phyloP scores from a whole-genome alignment of 164 flowering plant species.

The Dillenia suffruticosa region DNA sequence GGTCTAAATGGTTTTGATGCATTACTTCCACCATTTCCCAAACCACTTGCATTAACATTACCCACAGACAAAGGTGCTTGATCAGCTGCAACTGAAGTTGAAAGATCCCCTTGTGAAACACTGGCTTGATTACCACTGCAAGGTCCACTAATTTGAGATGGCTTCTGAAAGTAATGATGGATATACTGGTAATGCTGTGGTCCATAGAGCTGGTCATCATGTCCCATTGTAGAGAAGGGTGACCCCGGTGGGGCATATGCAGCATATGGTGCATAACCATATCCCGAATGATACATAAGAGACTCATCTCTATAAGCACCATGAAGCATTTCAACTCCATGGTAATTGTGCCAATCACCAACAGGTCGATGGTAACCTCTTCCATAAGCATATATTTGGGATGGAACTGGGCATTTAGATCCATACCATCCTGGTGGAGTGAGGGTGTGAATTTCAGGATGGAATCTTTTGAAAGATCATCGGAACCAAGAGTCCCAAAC shows the following conservation, averaged over 20 bases:
- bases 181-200: constrained; percentile 82
- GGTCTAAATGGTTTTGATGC: constrained; percentile 34
- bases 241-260: constrained; percentile 66
- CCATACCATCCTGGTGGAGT: too few relatives aligned
- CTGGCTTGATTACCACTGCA: constrained; percentile 28
- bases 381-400: too few relatives aligned
- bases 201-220: constrained; percentile 76
- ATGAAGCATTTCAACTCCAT: too few relatives aligned
- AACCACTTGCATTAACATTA: constrained; percentile 32
- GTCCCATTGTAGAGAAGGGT: constrained; percentile 67
- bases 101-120: constrained; percentile 32
- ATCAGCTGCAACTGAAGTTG: constrained; percentile 43
- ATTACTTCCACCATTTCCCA: constrained; percentile 36
- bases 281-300: too few relatives aligned
- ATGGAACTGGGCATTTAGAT: too few relatives aligned
- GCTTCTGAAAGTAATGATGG: constrained; percentile 48
- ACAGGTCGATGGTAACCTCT: too few relatives aligned
- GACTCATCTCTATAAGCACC: too few relatives aligned
- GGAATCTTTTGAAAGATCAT: too few relatives aligned
- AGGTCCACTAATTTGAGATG: constrained; percentile 37
- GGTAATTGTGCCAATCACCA: too few relatives aligned
- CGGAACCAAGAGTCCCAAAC: too few relatives aligned
- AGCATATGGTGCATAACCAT: constrained; percentile 38
- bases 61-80: constrained; percentile 51
- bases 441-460: too few relatives aligned